Evolutionary conservation across 2,329 filamentous ascomycete species (phyloP), one percentile per base, ranked within the genome.

Genomic region (Tolypocladium capitatum): DNA sequence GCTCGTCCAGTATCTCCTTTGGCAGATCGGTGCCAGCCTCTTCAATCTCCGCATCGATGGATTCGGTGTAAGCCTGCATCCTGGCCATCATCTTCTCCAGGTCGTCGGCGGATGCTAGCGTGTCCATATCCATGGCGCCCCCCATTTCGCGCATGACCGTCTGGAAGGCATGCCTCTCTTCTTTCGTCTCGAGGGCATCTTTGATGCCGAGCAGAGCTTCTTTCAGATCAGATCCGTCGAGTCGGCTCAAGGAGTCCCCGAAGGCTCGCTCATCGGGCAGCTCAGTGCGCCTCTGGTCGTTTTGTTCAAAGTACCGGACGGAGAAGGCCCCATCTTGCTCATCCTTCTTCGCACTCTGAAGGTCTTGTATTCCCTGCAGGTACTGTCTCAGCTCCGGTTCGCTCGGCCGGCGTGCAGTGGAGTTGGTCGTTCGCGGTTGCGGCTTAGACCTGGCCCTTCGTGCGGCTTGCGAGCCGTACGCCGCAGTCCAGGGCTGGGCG

Each of bases 251-350:
- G 0, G 68, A 66, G 21, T 65, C 57, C 32, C 56, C 61, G 49
- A 73, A 73, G 8, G 65, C 66, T n/a, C 68, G 60, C 43, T 68
- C 60, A 49, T 62, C 55, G 10, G 55, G 52, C 18, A 76, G 58
- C 52, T 67, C 64, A 16, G 59, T 65, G 13, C 71, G 54, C 8
- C 56, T 54, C 30, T 59, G 53, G 3, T 63, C 61, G 14, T 65
- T 64, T 55, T 76, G 68, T 47, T 78, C 72, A 51, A 74, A 78
- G 55, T 67, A 75, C 9, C 68, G 65, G 11, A 75, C 64, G 3
- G 62, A 60, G 33, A 61, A 63, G 16, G 57, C 50, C 6, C 51
- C 49, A 1, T 46, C 34, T 7, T 56, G 43, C 9, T 58, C 46
- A 11, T 50, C 44, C 13, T 55, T 52, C 11, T 52, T 52, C 1